phyloP scores from a whole-genome alignment of 768 basidiomycete species.

The Phanerochaete sordida region DNA sequence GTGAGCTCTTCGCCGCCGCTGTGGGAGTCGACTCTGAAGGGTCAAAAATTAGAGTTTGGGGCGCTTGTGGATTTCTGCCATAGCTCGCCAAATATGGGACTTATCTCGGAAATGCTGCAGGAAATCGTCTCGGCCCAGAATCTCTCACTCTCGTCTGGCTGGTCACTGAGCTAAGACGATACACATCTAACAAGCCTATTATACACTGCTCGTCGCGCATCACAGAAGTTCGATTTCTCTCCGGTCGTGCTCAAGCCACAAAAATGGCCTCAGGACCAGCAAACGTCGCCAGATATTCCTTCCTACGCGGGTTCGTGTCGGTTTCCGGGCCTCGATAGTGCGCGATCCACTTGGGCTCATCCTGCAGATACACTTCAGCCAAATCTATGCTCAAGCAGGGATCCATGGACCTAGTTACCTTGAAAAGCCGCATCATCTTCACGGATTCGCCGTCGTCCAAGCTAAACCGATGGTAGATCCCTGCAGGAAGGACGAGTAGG shows the following conservation, averaged over 20 bases:
- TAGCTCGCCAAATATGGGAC: background rate
- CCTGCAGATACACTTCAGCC: conserved; percentile 38
- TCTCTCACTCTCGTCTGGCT: no score
- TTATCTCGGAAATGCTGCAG: no score
- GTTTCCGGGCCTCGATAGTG: conserved; percentile 61
- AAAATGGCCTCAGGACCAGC: background rate
- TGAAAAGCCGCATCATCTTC: conserved; percentile 80
- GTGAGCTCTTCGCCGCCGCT: background rate
- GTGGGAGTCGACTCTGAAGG: conserved; percentile 3
- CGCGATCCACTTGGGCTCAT: conserved; percentile 89
- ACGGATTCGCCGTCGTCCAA: conserved; percentile 74
- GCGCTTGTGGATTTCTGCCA: conserved; percentile 1
- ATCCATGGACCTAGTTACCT: conserved; percentile 48
- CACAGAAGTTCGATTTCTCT: no score
- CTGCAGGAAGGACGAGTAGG: conserved; percentile 82
- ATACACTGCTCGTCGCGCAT: no score
- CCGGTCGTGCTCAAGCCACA: background rate
- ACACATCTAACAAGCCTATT: no score
- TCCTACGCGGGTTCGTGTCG: conserved; percentile 60
- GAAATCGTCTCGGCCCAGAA: no score
- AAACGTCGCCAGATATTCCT: conserved; percentile 56
- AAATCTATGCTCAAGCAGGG: background rate
- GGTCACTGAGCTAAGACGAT: no score
- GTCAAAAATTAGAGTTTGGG: conserved; percentile 14
- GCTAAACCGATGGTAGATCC: conserved; percentile 94